Evolutionary conservation across 2,329 filamentous ascomycete species (phyloP), one percentile per base, ranked within the genome.

Genomic region (Chaetothyriales sp.): DNA sequence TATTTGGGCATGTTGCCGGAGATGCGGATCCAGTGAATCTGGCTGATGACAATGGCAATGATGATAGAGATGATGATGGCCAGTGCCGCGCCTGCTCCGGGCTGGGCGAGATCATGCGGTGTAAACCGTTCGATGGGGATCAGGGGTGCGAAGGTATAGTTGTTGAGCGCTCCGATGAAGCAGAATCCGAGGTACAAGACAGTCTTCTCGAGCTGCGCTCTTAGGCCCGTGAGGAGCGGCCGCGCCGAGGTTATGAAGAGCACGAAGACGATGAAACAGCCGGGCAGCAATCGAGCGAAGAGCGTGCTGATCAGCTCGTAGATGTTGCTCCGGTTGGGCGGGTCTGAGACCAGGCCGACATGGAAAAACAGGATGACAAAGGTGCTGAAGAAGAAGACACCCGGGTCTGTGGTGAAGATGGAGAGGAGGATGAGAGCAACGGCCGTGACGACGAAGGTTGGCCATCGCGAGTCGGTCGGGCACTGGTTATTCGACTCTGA

Each of bases 111-210:
- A 63, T 98, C 92, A 64, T 93, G 87, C 0, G 83, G 80, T 7
- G 86, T 96, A n/a, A 98, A 75, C 2, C 92, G 83, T 65, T 88
- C 80, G 57, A 98, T 92, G 0, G 92, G 92, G 54, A 98, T 95
- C 68, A 86, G 84, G 8, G 65, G 64, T 60, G 87, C 84, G 62
- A 98, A 86, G 0, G 92, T 96, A 67, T 95, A 93, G 68, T 96
- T 96, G 62, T 90, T 90, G 58, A 98, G 69, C 1, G 86, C 83
- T 15, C 89, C 92, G 42, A 95, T 79, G 84, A 93, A 98, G 62
- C 84, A 88, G 6, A 81, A 83, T 1, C 89, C 89, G 0, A 98
- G 73, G 84, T 88, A 96, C 25, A 96, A 73, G 2, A 96, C 68
- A 0, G 87, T 86, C 72, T 94, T 95, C 62, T 95, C 90, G 44